Evolutionary conservation across 371 early-diverging fungal species (phyloP).

Genomic region (Cokeromyces recurvatus): DNA sequence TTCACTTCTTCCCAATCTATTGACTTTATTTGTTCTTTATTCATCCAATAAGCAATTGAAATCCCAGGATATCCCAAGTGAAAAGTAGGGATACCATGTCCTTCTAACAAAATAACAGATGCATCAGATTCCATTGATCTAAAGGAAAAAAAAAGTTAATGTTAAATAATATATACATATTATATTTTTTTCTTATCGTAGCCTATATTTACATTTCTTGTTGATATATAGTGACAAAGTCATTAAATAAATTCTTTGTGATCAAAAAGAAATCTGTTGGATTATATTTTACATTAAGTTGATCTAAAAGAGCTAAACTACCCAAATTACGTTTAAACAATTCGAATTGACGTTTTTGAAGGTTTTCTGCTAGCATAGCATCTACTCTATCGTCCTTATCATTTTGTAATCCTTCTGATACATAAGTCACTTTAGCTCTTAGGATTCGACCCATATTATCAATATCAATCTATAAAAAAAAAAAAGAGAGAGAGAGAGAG

Average conservation of each 20-base stretch:
- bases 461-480: constrained; percentile 46
- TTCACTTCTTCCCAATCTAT: constrained; percentile 40
- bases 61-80: constrained; percentile 51
- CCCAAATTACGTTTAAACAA: constrained; percentile 46
- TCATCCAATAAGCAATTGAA: constrained; percentile 53
- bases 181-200: background rate
- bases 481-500: no score
- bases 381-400: constrained; percentile 57
- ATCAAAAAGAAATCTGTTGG: constrained; percentile 51
- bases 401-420: constrained; percentile 43
- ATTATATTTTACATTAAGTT: constrained; percentile 46
- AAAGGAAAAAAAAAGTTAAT: no score
- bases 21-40: constrained; percentile 22
- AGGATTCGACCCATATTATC: constrained; percentile 44
- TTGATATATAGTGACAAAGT: constrained; percentile 31
- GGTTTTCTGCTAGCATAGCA: constrained; percentile 40
- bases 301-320: constrained; percentile 49
- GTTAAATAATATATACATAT: background rate
- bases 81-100: constrained; percentile 52
- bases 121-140: constrained; percentile 18
- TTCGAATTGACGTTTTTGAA: constrained; percentile 40
- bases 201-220: constrained; percentile 48
- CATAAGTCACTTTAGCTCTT: constrained; percentile 51
- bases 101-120: constrained; percentile 41
- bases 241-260: constrained; percentile 34